These are phyloP conservation scores for Microcera coccophila DNA, from an alignment of 2,329 filamentous ascomycete genomes.

Conservation along the genomic window DNA sequence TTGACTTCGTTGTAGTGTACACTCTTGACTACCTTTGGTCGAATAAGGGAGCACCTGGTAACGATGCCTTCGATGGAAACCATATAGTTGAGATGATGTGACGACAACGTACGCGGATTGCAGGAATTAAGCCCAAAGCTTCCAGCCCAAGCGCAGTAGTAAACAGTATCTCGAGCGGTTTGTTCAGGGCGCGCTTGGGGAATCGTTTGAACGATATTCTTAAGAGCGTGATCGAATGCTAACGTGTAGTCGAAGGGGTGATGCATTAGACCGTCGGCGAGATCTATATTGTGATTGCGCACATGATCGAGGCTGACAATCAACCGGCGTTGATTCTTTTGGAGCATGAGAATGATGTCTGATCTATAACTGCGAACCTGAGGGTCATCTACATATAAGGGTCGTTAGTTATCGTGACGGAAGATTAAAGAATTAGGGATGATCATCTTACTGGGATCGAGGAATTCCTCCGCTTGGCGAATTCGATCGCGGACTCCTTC, in stretches of 20 bases:
- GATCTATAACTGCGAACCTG: slow-evolving; percentile 73
- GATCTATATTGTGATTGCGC: slow-evolving; percentile 76
- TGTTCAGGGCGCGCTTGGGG: slow-evolving; percentile 73
- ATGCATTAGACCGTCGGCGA: slow-evolving; percentile 74
- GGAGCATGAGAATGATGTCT: slow-evolving; percentile 76
- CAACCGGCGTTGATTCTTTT: slow-evolving; percentile 61
- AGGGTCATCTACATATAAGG: slow-evolving; percentile 41
- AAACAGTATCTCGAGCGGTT: slow-evolving; percentile 72
- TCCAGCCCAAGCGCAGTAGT: slow-evolving; percentile 96
- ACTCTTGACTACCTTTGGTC: slow-evolving; percentile 96
- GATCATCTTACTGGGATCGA: slow-evolving; percentile 73
- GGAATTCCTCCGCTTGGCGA: slow-evolving; percentile 83
- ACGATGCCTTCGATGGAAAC: slow-evolving; percentile 97
- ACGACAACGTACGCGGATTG: slow-evolving; percentile 89
- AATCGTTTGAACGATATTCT: slow-evolving; percentile 78
- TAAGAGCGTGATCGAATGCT: slow-evolving; percentile 87
- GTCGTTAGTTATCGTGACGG: slow-evolving; percentile 9
- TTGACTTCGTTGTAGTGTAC: slow-evolving; percentile 92
- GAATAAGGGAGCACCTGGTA: slow-evolving; percentile 89
- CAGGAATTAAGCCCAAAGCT: slow-evolving; percentile 93
- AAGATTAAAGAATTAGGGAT: neutral
- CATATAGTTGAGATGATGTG: slow-evolving; percentile 89
- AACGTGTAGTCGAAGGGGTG: slow-evolving; percentile 83
- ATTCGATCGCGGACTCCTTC: slow-evolving; percentile 80
- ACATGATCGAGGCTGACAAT: slow-evolving; percentile 85